Conservation (phyloP, 148 eudicot genomes). For the Amaranthus cruentus region DNA sequence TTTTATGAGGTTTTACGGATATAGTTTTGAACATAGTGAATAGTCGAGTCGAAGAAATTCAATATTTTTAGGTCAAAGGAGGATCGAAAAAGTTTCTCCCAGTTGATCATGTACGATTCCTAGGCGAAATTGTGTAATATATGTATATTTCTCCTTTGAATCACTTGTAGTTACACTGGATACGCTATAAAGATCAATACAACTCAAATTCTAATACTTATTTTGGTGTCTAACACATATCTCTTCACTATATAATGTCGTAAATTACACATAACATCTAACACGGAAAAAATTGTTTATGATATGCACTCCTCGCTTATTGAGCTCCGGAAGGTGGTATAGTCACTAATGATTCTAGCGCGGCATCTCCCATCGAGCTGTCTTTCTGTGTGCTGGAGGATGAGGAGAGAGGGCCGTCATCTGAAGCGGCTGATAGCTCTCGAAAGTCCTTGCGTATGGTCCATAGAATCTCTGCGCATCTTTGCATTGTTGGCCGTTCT, state of each 20-base stretch:
- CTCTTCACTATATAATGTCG: not conserved
- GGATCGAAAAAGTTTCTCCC: slow-evolving; percentile 5
- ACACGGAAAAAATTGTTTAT: not conserved
- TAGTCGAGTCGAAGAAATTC: not conserved
- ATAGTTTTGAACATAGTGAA: not conserved
- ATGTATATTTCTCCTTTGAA: not conserved
- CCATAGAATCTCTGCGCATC: slow-evolving; percentile 81
- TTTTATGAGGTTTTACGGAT: not conserved
- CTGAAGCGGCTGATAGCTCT: slow-evolving; percentile 32
- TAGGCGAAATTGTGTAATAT: not conserved
- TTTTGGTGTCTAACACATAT: not conserved
- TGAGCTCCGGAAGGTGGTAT: slow-evolving; percentile 3
- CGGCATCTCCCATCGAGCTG: slow-evolving; percentile 22
- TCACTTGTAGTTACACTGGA: slow-evolving; percentile 3
- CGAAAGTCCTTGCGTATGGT: slow-evolving; percentile 66
- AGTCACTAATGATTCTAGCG: not conserved
- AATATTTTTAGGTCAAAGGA: not conserved
- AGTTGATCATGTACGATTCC: not conserved
- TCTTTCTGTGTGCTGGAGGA: slow-evolving; percentile 28
- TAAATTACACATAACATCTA: not conserved
- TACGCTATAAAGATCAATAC: not conserved
- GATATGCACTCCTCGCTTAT: not conserved
- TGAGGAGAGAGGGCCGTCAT: slow-evolving; percentile 25
- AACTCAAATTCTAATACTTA: not conserved
- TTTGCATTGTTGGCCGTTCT: slow-evolving; percentile 66